Percentiles rank a stretch among this genome's conserved stretches.
These are phyloP conservation scores for Dothistroma pini DNA, from an alignment of 2,329 filamentous ascomycete genomes.

Conservation along the genomic window DNA sequence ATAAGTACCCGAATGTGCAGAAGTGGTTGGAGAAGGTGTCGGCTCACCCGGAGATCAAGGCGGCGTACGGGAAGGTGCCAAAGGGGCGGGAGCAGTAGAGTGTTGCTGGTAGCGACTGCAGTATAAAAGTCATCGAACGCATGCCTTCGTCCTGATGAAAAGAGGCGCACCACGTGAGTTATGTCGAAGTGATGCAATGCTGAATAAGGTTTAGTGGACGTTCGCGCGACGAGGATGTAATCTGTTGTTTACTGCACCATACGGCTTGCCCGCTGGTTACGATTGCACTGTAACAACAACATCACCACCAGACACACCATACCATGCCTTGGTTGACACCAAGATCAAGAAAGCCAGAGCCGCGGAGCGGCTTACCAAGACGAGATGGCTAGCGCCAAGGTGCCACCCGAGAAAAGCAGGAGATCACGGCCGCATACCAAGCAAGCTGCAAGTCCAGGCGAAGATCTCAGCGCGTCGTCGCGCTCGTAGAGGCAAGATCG, in stretches of 20 bases:
- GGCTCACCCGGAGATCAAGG: slow-evolving; percentile 39
- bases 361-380: too few relatives aligned
- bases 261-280: background rate
- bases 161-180: background rate
- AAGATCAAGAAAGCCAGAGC: background rate
- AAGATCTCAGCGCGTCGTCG: too few relatives aligned
- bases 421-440: background rate
- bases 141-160: background rate
- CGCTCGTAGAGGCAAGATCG: background rate
- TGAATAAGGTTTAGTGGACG: background rate
- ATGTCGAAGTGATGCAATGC: background rate
- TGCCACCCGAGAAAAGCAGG: background rate
- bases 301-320: background rate
- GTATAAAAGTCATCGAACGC: background rate
- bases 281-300: background rate
- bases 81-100: slow-evolving; percentile 23
- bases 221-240: background rate
- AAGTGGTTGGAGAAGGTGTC: slow-evolving; percentile 40
- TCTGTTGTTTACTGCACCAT: background rate
- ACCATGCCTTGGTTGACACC: background rate
- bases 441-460: too few relatives aligned
- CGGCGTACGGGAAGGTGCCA: slow-evolving; percentile 39
- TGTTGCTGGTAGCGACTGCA: background rate
- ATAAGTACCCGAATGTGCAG: slow-evolving; percentile 39
- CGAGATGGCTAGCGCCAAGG: too few relatives aligned